Percentiles rank a stretch among this genome's conserved stretches.
Conservation (phyloP, 2,329 filamentous ascomycete genomes). For the Coleophoma crateriformis region DNA sequence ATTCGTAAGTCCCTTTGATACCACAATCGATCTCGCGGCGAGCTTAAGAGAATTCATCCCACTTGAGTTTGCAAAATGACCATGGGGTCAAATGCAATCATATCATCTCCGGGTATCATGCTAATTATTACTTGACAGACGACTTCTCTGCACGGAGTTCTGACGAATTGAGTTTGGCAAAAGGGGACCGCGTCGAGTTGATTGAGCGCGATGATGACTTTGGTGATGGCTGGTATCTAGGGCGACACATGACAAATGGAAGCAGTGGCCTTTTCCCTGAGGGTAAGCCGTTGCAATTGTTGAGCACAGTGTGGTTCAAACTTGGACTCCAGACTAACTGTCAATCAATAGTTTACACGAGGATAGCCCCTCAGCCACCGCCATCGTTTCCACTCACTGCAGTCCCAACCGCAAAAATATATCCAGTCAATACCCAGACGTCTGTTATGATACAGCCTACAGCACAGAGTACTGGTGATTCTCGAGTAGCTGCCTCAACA, state of each 20-base stretch:
- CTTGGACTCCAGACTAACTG: slow-evolving; percentile 8
- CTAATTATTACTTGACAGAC: slow-evolving; percentile 44
- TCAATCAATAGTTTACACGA: slow-evolving; percentile 25
- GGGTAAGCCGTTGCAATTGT: slow-evolving; percentile 41
- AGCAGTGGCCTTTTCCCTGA: slow-evolving; percentile 78
- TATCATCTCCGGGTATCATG: too few species aligned
- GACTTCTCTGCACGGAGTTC: slow-evolving; percentile 88
- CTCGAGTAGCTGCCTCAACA: slow-evolving; percentile 7
- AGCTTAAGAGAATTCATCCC: too few species aligned
- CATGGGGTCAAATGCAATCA: too few species aligned
- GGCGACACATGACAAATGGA: slow-evolving; percentile 65
- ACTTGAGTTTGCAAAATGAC: too few species aligned
- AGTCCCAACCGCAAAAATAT: slow-evolving; percentile 10
- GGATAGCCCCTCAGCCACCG: slow-evolving; percentile 25
- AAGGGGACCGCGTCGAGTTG: slow-evolving; percentile 78
- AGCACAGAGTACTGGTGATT: slow-evolving; percentile 3
- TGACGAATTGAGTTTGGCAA: slow-evolving; percentile 84
- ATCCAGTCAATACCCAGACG: neutral
- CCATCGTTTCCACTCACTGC: slow-evolving; percentile 21
- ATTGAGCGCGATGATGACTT: slow-evolving; percentile 86
- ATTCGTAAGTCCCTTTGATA: slow-evolving; percentile 53
- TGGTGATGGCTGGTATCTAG: slow-evolving; percentile 81
- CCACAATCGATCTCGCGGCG: too few species aligned
- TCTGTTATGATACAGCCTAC: neutral
- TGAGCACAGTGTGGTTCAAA: neutral